These are phyloP conservation scores for Biscogniauxia mediterranea DNA, from an alignment of 2,329 filamentous ascomycete species.

Conservation along the genomic window DNA sequence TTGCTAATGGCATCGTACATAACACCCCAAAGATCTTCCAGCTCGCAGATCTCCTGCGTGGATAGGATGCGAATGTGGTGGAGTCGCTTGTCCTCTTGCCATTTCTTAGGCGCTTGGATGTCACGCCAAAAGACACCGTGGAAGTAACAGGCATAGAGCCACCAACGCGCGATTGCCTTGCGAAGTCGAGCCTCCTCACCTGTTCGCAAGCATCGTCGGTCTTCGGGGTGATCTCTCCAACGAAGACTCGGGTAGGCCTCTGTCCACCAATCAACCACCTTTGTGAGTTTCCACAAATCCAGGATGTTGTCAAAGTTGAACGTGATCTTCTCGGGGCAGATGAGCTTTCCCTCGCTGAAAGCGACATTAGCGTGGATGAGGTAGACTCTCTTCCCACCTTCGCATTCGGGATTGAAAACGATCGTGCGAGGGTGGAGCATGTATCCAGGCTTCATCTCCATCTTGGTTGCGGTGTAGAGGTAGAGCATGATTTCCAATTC, in stretches of 20 bases:
- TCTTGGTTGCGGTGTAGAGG: constrained; percentile 41
- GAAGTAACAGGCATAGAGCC: constrained; percentile 53
- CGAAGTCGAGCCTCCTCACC: constrained; percentile 48
- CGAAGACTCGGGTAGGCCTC: constrained; percentile 39
- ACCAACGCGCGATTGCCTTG: constrained; percentile 52
- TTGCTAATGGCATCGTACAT: constrained; percentile 26
- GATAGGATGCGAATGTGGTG: constrained; percentile 27
- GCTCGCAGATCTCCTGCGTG: constrained; percentile 29
- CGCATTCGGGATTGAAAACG: constrained; percentile 16
- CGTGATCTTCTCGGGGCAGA: constrained; percentile 22
- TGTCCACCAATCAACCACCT: constrained; percentile 40
- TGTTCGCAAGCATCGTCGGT: constrained; percentile 42
- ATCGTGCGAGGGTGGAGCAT: constrained; percentile 29
- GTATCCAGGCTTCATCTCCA: constrained; percentile 21
- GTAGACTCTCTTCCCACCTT: constrained; percentile 14
- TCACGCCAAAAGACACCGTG: constrained; percentile 42
- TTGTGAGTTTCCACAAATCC: constrained; percentile 32
- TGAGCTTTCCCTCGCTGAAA: constrained; percentile 20
- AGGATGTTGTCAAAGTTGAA: constrained; percentile 28
- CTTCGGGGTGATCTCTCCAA: constrained; percentile 46
- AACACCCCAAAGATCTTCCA: constrained; percentile 24
- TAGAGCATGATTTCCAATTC: constrained; percentile 46
- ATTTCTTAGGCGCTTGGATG: constrained; percentile 17
- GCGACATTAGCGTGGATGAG: constrained; percentile 17
- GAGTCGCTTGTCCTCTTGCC: constrained; percentile 26